Evolutionary conservation across 1,284 basidiomycete genomes (phyloP).

Genomic region (Ganoderma sinense): DNA sequence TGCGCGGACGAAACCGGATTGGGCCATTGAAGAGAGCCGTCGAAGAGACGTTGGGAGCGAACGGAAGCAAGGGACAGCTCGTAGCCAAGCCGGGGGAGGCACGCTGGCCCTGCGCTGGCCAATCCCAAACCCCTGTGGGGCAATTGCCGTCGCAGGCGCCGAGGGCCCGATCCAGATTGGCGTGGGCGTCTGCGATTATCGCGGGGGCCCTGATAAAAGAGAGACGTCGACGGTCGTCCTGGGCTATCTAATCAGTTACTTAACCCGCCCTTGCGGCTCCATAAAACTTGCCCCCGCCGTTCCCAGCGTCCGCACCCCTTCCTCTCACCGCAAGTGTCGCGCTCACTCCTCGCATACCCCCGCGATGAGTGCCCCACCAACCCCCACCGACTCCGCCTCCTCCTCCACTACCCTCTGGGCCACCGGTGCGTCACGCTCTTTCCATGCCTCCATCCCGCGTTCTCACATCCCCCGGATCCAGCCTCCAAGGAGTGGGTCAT

Average conservation of each 20-base stretch:
- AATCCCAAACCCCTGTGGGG: not conserved
- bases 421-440: constrained; percentile 45
- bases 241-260: constrained; percentile 45
- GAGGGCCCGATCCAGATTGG: constrained; percentile 24
- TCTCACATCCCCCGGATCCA: constrained; percentile 46
- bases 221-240: constrained; percentile 22
- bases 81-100: not conserved
- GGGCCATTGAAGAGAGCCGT: not conserved
- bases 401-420: constrained; percentile 62
- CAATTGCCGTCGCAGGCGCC: not conserved
- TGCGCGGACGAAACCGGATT: not conserved
- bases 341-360: constrained; percentile 16
- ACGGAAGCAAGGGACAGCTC: constrained; percentile 1
- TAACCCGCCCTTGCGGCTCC: constrained; percentile 31
- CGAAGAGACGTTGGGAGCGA: not conserved
- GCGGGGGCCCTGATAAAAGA: constrained; percentile 29
- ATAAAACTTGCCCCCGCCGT: constrained; percentile 27
- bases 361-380: constrained; percentile 38
- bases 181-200: constrained; percentile 26
- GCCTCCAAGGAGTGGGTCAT: constrained; percentile 93
- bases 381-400: constrained; percentile 38
- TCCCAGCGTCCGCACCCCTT: constrained; percentile 29
- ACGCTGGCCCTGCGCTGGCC: not conserved
- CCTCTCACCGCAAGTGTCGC: constrained; percentile 23
- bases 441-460: constrained; percentile 31